A percentile compares a stretch with the other conserved stretches of the same genome.
These are phyloP conservation scores for Neoboletus brunneissimus DNA, from an alignment of 768 basidiomycete genomes.

Conservation along the genomic window DNA sequence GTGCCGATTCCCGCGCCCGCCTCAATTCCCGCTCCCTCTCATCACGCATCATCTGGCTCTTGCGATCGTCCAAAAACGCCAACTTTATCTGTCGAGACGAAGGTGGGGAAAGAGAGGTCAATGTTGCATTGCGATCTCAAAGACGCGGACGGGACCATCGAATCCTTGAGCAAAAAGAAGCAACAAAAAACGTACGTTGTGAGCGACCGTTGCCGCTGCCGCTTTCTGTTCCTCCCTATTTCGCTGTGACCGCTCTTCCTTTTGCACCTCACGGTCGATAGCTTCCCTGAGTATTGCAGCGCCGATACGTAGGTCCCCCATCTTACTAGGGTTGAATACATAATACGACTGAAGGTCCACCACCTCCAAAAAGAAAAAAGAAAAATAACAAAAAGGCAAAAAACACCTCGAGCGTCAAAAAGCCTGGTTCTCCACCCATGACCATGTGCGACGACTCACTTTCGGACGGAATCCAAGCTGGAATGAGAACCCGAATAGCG, in stretches of 20 bases:
- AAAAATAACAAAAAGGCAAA: no score
- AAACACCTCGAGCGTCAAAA: neutral
- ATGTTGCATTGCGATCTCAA: neutral
- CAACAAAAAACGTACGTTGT: conserved; percentile 44
- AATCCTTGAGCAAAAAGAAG: neutral
- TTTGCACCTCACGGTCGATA: conserved; percentile 47
- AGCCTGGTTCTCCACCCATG: neutral
- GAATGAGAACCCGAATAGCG: neutral
- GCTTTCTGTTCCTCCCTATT: conserved; percentile 60
- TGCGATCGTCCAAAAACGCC: conserved; percentile 78
- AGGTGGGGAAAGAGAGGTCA: neutral
- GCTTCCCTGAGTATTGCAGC: conserved; percentile 63
- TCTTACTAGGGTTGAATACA: conserved; percentile 50
- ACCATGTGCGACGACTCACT: conserved; percentile 35
- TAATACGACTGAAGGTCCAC: conserved; percentile 73
- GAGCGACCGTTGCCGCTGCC: conserved; percentile 48
- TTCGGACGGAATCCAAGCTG: conserved; percentile 75
- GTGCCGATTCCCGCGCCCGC: conserved; percentile 36
- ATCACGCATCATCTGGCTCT: conserved; percentile 49
- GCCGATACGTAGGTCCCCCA: conserved; percentile 60
- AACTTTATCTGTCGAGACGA: conserved; percentile 57
- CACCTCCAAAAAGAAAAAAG: conserved; percentile 41
- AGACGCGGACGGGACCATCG: neutral
- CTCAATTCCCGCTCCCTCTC: conserved; percentile 57
- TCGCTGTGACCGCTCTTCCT: conserved; percentile 46